Base-by-base conservation (phyloP, 176 grass and related monocot species). In the Oryza glumipatula region DNA sequence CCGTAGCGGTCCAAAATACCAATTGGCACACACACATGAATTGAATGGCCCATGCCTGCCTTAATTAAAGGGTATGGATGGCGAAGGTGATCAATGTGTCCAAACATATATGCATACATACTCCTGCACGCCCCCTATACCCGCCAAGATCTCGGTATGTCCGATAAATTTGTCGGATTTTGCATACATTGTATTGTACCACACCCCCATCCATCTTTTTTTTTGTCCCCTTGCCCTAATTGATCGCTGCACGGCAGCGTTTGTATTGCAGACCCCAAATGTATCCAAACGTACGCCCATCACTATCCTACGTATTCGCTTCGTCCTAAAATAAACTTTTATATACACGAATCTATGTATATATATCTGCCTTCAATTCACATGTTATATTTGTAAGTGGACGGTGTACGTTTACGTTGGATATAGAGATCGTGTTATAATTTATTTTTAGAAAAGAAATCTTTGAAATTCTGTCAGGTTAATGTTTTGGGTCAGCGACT, bases 71-170 rank as follows among this genome's bases (percentile, higher is more conserved):
- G 51, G 66, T 48, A 47, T 72, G 68, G 80, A 72, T 73, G 56
- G 71, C 5, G 86, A 72, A 72, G 67, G 43, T 22, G 70, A 74
- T 80, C 70, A 24, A 33, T 49, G 68, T 73, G 86, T 73, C 67
- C 33, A 66, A n/a, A 47, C 23, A 39, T 12, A 17, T 36, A 36
- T 38, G 5, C 5, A 38, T 38, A 38, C 52, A 38, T 32, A 74
- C 44, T 9, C 2, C 4, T 44, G 43, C 51, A 15, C 22, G n/a
- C 36, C 4, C 4, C 22, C 3, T 38, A 67, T 54, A 74, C 61
- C 24, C 11, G 47, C 23, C 78, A 87, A 81, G 72, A 77, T 83
- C 54, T 83, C 36, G 86, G 45, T 35, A 79, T 79, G 75, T 73
- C 68, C 80, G 23, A 67, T 56, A 46, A 72, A 19, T 83, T 73